Conservation (phyloP, 2,329 filamentous ascomycete species). For the Phoma sp. region DNA sequence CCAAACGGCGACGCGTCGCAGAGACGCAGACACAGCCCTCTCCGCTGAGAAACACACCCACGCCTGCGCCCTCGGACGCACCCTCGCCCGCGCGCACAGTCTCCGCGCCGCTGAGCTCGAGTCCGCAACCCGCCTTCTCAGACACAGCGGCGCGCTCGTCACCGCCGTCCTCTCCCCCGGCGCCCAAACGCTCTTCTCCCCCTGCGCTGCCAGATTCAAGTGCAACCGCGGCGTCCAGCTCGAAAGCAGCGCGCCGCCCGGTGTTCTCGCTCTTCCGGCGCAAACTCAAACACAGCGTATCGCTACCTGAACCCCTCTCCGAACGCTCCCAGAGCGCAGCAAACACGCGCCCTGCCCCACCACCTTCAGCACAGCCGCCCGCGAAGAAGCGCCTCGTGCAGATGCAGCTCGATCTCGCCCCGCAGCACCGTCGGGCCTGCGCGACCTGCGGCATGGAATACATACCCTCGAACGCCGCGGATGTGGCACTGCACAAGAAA, state of each 20-base stretch:
- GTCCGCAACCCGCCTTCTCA: slow-evolving; percentile 48
- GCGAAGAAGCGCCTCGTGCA: slow-evolving; percentile 56
- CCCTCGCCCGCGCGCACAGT: slow-evolving; percentile 13
- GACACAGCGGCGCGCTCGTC: slow-evolving; percentile 46
- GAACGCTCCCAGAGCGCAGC: slow-evolving; percentile 45
- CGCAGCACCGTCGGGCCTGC: slow-evolving; percentile 63
- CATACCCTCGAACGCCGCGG: slow-evolving; percentile 65
- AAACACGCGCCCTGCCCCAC: slow-evolving; percentile 15
- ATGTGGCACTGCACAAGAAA: slow-evolving; percentile 66
- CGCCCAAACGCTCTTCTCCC: slow-evolving; percentile 29
- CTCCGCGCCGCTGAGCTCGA: slow-evolving; percentile 33
- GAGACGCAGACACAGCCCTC: slow-evolving; percentile 14
- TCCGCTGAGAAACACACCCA: slow-evolving; percentile 16
- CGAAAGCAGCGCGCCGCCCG: slow-evolving; percentile 49
- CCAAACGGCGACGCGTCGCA: slow-evolving; percentile 48
- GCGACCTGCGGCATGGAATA: slow-evolving; percentile 70
- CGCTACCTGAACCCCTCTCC: slow-evolving; percentile 24
- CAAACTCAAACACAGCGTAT: slow-evolving; percentile 21
- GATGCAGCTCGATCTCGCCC: slow-evolving; percentile 66
- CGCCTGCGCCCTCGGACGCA: neutral
- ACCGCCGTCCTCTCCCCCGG: slow-evolving; percentile 43
- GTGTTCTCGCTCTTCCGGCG: slow-evolving; percentile 56
- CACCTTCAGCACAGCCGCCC: slow-evolving; percentile 28
- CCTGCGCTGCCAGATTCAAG: slow-evolving; percentile 10
- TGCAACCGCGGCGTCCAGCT: neutral